Evolutionary conservation across 805 yeast species (phyloP).

Genomic region (Tetrapisispora taiwanensis): DNA sequence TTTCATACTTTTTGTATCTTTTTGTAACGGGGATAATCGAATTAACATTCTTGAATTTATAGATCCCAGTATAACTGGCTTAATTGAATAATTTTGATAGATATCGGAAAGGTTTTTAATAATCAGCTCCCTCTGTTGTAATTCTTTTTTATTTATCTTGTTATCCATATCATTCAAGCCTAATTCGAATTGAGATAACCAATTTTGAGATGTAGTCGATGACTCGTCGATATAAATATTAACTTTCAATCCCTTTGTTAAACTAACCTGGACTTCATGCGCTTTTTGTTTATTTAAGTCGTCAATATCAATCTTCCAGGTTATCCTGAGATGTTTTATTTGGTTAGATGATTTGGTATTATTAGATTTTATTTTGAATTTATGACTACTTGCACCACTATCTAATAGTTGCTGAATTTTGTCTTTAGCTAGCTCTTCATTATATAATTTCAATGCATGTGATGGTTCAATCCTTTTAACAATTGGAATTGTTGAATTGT

Average conservation of each 20-base stretch:
- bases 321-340: slow-evolving; percentile 39
- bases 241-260: slow-evolving; percentile 36
- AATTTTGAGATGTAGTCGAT: slow-evolving; percentile 13
- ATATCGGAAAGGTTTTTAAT: slow-evolving; percentile 23
- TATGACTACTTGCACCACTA: slow-evolving; percentile 13
- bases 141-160: slow-evolving; percentile 22
- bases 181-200: slow-evolving; percentile 21
- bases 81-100: slow-evolving; percentile 18
- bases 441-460: slow-evolving; percentile 20
- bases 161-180: slow-evolving; percentile 2
- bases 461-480: slow-evolving; percentile 20
- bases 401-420: slow-evolving; percentile 19
- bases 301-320: slow-evolving; percentile 47
- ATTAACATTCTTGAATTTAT: slow-evolving; percentile 22
- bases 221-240: slow-evolving; percentile 35
- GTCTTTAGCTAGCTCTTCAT: slow-evolving; percentile 19
- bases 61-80: slow-evolving; percentile 24
- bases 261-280: slow-evolving; percentile 37
- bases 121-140: slow-evolving; percentile 27
- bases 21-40: slow-evolving; percentile 15
- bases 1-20: slow-evolving; percentile 11
- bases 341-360: slow-evolving; percentile 21
- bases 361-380: slow-evolving; percentile 4
- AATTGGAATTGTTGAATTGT: slow-evolving; percentile 14
- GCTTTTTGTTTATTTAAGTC: slow-evolving; percentile 46